Evolutionary conservation across 2,329 filamentous ascomycete genomes (phyloP), one percentile per base, ranked within the genome.

Genomic region (Daldinia sp.): DNA sequence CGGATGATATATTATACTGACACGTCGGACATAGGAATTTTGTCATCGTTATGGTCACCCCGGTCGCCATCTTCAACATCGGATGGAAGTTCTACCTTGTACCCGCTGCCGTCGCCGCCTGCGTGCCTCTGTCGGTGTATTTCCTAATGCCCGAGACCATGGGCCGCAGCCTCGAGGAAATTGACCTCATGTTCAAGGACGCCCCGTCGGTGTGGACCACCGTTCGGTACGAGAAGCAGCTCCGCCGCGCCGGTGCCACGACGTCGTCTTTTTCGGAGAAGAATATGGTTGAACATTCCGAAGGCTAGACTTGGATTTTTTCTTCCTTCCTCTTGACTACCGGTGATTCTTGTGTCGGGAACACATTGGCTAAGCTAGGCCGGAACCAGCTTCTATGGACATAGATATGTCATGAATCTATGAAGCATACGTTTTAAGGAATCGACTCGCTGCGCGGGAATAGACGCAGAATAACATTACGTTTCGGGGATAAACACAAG

Each of bases 41-140:
- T 57, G 75, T 82, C 10, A 76, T 81, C 10, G 72, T 75, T 5
- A 79, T 80, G 77, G 73, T 81, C 47, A 81, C 79, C 0, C 80
- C 79, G 2, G 77, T 83, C 6, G 82, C 80, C 8, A 79, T 83
- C 47, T 74, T 78, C 53, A 81, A 74, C 2, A 85, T 88, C 58
- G 80, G 80, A 13, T 86, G 80, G 73, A 72, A 76, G 60, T 84
- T 82, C 73, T 84, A 82, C 72, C 80, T 85, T 27, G 77, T 84
- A 29, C 85, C 80, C 68, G 79, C 81, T 35, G 74, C 77, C 58
- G 77, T 83, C 58, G 77, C 77, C 6, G 77, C 77, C 17, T 79
- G 77, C 70, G 79, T 84, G 27, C 77, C 81, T 2, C 63, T 81
- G 13, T 71, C 75, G 3, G 79, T 83, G 25, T 81, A 74, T 72